Conservation (phyloP, 164 flowering plant genomes). For the Annona squamosa region DNA sequence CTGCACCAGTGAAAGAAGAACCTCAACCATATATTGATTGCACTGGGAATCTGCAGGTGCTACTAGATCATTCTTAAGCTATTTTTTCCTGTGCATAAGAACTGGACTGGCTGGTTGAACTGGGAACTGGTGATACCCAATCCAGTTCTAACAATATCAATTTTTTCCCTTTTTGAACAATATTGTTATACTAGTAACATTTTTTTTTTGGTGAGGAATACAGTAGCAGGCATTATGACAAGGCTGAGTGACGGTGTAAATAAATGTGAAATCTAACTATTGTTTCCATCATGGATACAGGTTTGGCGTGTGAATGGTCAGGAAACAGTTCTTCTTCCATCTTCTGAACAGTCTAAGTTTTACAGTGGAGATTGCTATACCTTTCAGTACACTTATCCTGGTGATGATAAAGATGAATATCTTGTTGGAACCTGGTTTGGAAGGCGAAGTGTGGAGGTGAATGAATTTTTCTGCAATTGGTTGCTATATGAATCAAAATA, state of each 20-base stretch:
- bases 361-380: constrained; percentile 94
- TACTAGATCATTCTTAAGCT: not conserved
- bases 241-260: not conserved
- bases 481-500: too few species aligned
- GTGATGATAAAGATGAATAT: constrained; percentile 83
- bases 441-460: constrained; percentile 80
- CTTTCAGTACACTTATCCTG: constrained; percentile 89
- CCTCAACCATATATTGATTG: constrained; percentile 88
- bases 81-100: not conserved
- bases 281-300: constrained; percentile 35
- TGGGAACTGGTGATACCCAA: too few species aligned
- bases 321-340: constrained; percentile 58
- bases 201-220: too few species aligned
- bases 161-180: too few species aligned
- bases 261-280: constrained; percentile 8
- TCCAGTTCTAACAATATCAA: too few species aligned
- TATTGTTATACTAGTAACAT: too few species aligned
- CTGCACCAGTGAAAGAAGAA: constrained; percentile 87
- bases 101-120: too few species aligned
- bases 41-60: constrained; percentile 93
- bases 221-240: not conserved
- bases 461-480: constrained; percentile 1
- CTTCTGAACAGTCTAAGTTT: constrained; percentile 78
- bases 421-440: constrained; percentile 98
- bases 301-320: constrained; percentile 89